Percentiles rank a stretch among this genome's conserved stretches.
Evolutionary conservation across 2,329 filamentous ascomycete species (phyloP).

Genomic region (Fusarium buharicum): DNA sequence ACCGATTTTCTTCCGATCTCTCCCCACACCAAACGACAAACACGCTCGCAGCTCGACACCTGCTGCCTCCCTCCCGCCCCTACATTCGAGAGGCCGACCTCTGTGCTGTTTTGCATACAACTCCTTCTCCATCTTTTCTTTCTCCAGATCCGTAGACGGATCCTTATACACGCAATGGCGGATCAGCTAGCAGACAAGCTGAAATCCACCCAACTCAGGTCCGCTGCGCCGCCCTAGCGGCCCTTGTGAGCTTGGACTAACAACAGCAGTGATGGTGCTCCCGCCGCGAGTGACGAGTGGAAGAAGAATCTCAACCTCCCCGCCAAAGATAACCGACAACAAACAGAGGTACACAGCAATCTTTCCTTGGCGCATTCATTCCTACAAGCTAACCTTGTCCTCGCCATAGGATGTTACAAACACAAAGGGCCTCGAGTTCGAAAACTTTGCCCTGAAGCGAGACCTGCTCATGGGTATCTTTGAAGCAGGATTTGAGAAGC

Average conservation of each 20-base stretch:
- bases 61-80: conserved; percentile 28
- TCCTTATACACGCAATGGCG: conserved; percentile 53
- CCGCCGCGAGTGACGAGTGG: conserved; percentile 70
- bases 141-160: conserved; percentile 43
- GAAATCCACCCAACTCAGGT: conserved; percentile 56
- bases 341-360: conserved; percentile 73
- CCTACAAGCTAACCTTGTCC: conserved; percentile 34
- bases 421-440: conserved; percentile 97
- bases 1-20: conserved; percentile 31
- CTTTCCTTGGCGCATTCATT: conserved; percentile 14
- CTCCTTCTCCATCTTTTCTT: conserved; percentile 27
- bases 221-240: conserved; percentile 42
- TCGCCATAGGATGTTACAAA: conserved; percentile 87
- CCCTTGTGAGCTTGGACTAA: conserved; percentile 49
- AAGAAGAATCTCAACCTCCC: conserved; percentile 78
- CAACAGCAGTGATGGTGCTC: conserved; percentile 59
- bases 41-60: conserved; percentile 37
- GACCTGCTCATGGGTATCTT: conserved; percentile 99
- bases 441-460: conserved; percentile 94
- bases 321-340: conserved; percentile 77
- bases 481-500: conserved; percentile 98
- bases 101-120: conserved; percentile 41
- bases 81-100: conserved; percentile 30
- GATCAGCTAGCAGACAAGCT: conserved; percentile 60
- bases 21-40: conserved; percentile 22